A percentile compares a stretch with the other conserved stretches of the same genome.
Evolutionary conservation across 805 yeast species (phyloP).

Genomic region (Starmerella floricola): DNA sequence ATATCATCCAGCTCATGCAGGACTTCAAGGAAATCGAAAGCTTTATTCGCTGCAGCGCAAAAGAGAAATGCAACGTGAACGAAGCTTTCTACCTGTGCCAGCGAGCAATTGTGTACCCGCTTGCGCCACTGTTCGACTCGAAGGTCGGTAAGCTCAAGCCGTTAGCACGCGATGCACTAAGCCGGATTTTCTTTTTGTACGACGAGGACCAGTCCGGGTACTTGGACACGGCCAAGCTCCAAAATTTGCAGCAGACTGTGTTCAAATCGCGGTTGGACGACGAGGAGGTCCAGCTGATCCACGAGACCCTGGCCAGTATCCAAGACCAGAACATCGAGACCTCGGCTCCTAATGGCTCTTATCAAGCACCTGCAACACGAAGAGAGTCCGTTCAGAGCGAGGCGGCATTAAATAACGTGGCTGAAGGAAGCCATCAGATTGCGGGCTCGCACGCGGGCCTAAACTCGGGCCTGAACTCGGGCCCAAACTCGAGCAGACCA

Average conservation of each 20-base stretch:
- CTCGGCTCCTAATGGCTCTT: too few relatives aligned
- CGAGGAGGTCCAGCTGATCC: slow-evolving; percentile 31
- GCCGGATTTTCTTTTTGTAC: slow-evolving; percentile 66
- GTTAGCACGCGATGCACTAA: slow-evolving; percentile 59
- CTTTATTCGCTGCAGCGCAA: slow-evolving; percentile 80
- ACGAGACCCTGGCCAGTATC: slow-evolving; percentile 28
- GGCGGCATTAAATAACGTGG: too few relatives aligned
- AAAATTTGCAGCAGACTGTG: slow-evolving; percentile 58
- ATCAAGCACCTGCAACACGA: too few relatives aligned
- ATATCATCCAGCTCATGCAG: slow-evolving; percentile 69
- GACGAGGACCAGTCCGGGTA: slow-evolving; percentile 87
- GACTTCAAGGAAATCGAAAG: slow-evolving; percentile 93
- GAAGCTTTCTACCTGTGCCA: slow-evolving; percentile 91
- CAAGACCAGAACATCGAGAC: slow-evolving; percentile 24
- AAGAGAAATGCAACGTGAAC: slow-evolving; percentile 68
- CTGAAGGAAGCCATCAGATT: too few relatives aligned
- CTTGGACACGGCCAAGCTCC: slow-evolving; percentile 58
- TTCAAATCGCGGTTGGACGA: slow-evolving; percentile 47
- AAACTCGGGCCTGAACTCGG: too few relatives aligned
- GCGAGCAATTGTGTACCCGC: slow-evolving; percentile 82
- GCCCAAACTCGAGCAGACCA: neutral
- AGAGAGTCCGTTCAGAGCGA: too few relatives aligned
- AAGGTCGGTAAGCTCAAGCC: slow-evolving; percentile 75
- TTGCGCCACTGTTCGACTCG: slow-evolving; percentile 87
- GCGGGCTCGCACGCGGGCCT: too few relatives aligned